phyloP scores from a whole-genome alignment of 768 basidiomycete species.

The Dioszegia hungarica region DNA sequence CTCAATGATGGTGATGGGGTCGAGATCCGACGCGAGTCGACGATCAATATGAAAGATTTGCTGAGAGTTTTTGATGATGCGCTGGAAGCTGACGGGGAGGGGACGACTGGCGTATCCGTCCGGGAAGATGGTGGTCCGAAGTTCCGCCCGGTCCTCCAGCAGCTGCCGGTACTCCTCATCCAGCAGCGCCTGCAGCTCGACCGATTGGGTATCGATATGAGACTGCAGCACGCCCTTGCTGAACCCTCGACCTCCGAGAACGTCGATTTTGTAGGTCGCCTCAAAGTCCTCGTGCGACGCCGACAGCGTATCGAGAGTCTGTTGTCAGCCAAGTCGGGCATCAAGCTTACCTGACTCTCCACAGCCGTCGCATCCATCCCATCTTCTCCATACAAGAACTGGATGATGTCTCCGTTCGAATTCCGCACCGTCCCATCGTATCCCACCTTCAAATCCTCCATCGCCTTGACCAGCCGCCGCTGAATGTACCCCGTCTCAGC shows the following conservation, averaged over 20 bases:
- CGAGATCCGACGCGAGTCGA: conserved; percentile 86
- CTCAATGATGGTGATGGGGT: conserved; percentile 79
- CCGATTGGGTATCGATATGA: conserved; percentile 76
- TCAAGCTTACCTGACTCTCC: conserved; percentile 75
- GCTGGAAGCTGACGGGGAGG: conserved; percentile 89
- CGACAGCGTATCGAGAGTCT: conserved; percentile 77
- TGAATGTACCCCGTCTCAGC: conserved; percentile 99
- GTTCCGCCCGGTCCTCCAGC: conserved; percentile 64
- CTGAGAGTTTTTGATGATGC: conserved; percentile 88
- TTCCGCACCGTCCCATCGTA: conserved; percentile 98
- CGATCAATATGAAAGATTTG: conserved; percentile 97
- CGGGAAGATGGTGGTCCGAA: conserved; percentile 82
- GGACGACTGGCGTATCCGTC: conserved; percentile 73
- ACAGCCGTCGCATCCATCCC: conserved; percentile 98
- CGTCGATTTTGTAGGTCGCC: conserved; percentile 86
- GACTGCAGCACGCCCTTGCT: conserved; percentile 73
- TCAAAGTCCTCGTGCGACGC: conserved; percentile 78
- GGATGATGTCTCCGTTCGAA: conserved; percentile 90
- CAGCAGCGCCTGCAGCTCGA: conserved; percentile 74
- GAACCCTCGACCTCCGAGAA: conserved; percentile 57
- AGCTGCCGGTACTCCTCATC: conserved; percentile 72
- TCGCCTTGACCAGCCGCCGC: conserved; percentile 91
- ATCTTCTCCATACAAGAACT: conserved; percentile 96
- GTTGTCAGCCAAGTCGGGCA: too few relatives aligned
- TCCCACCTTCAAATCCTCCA: conserved; percentile 95